Conservation (phyloP, 768 basidiomycete species). For the Termitomyces sp. region DNA sequence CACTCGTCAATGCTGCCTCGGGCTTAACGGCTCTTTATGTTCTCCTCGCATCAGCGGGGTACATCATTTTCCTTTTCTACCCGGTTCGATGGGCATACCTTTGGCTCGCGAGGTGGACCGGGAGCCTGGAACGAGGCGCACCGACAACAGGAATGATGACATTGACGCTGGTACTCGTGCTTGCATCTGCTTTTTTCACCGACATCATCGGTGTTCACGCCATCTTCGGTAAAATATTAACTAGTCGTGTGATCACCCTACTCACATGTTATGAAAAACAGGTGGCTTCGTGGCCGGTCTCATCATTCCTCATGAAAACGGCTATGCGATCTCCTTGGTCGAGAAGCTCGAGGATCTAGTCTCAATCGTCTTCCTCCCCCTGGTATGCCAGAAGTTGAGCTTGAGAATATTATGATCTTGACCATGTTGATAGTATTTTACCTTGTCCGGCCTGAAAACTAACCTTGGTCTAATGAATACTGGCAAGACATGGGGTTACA, state of each 20-base stretch:
- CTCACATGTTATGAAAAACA: constrained; percentile 16
- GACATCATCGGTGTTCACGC: constrained; percentile 77
- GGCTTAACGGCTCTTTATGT: constrained; percentile 78
- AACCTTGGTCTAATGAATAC: constrained; percentile 75
- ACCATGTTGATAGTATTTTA: constrained; percentile 55
- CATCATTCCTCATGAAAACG: constrained; percentile 78
- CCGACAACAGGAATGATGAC: constrained; percentile 78
- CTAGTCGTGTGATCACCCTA: neutral
- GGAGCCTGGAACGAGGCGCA: constrained; percentile 63
- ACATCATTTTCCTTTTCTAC: constrained; percentile 57
- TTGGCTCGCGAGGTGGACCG: constrained; percentile 62
- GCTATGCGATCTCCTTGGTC: constrained; percentile 72
- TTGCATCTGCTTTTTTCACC: constrained; percentile 78
- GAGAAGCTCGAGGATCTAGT: constrained; percentile 88
- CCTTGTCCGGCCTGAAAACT: constrained; percentile 72
- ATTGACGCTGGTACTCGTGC: constrained; percentile 62
- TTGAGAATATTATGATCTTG: neutral
- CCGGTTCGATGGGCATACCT: constrained; percentile 57
- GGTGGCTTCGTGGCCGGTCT: constrained; percentile 87
- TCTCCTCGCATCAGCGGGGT: constrained; percentile 61
- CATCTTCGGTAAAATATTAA: constrained; percentile 47
- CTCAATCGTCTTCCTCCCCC: constrained; percentile 45
- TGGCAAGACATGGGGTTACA: constrained; percentile 80
- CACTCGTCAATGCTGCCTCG: constrained; percentile 69
- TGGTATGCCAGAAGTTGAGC: neutral